These are phyloP conservation scores for Sextonia rubra DNA, from an alignment of 164 flowering plant species.

Conservation along the genomic window DNA sequence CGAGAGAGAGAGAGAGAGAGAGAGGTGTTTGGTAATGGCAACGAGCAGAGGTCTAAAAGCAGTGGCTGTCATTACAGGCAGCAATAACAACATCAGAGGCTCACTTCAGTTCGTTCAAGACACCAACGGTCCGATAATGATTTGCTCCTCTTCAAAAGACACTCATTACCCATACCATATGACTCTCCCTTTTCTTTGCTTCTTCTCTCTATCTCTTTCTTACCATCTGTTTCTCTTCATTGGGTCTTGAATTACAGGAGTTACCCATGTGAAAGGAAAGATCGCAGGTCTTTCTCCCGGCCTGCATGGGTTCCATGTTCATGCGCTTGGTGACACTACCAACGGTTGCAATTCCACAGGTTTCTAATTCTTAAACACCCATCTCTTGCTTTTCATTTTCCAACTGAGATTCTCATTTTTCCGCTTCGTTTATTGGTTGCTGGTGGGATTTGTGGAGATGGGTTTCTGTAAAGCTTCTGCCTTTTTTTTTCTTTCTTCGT, in stretches of 20 bases:
- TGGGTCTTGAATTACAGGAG: conserved; percentile 31
- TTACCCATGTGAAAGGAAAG: conserved; percentile 60
- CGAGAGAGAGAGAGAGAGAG: not conserved
- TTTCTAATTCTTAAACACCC: conserved; percentile 17
- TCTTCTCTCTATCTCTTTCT: conserved; percentile 5
- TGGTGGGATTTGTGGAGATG: not conserved
- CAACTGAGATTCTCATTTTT: not conserved
- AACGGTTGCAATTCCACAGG: conserved; percentile 95
- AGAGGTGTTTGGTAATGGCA: conserved; percentile 2
- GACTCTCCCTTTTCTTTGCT: not conserved
- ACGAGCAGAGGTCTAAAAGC: conserved; percentile 41
- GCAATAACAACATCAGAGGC: conserved; percentile 41
- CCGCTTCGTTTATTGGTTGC: not conserved
- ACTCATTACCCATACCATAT: no score
- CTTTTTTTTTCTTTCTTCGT: no score
- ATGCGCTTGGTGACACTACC: conserved; percentile 89
- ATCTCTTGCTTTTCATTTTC: not conserved
- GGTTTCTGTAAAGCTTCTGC: not conserved
- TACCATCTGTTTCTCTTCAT: not conserved
- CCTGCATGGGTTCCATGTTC: conserved; percentile 87
- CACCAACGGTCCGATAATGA: conserved; percentile 41
- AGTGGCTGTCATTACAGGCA: conserved; percentile 66
- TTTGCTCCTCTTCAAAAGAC: not conserved
- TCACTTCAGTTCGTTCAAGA: conserved; percentile 57
- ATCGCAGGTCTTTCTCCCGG: conserved; percentile 76